These are phyloP conservation scores for Geoglossum glabrum DNA, from an alignment of 495 filamentous ascomycete genomes.

Conservation along the genomic window DNA sequence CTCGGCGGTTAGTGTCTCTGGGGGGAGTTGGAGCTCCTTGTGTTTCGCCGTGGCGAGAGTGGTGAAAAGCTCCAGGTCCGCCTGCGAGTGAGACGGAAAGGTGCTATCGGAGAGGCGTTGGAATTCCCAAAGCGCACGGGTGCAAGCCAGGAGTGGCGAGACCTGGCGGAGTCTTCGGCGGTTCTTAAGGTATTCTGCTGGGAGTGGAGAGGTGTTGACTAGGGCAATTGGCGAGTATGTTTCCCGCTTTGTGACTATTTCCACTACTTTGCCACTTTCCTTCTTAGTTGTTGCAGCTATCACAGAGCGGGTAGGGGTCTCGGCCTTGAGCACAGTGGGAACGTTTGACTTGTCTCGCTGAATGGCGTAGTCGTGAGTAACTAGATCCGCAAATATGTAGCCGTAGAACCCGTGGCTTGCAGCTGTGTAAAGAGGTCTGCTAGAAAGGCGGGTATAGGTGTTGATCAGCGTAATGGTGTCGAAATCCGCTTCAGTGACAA, in stretches of 20 bases:
- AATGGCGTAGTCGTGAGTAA: constrained; percentile 70
- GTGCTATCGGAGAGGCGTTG: constrained; percentile 6
- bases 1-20: constrained; percentile 51
- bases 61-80: constrained; percentile 32
- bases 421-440: constrained; percentile 72
- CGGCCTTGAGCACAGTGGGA: constrained; percentile 36
- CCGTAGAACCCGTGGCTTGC: constrained; percentile 81
- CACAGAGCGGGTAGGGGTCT: constrained; percentile 61
- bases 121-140: constrained; percentile 17
- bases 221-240: constrained; percentile 63
- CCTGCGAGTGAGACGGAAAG: constrained; percentile 2
- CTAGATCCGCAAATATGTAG: constrained; percentile 83
- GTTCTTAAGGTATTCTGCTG: constrained; percentile 43
- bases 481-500: constrained; percentile 76
- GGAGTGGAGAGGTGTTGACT: constrained; percentile 54
- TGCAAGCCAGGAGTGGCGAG: constrained; percentile 46
- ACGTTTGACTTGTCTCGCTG: constrained; percentile 67
- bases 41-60: constrained; percentile 54
- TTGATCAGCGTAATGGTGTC: constrained; percentile 56
- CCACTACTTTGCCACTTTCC: constrained; percentile 49
- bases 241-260: constrained; percentile 85
- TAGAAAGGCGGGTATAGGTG: constrained; percentile 51
- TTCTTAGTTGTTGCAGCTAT: constrained; percentile 49
- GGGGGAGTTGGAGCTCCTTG: constrained; percentile 53
- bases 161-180: constrained; percentile 52